Evolutionary conservation across 495 filamentous ascomycete genomes (phyloP), one percentile per base, ranked within the genome.

Genomic region (Lasiosphaeris hirsuta): DNA sequence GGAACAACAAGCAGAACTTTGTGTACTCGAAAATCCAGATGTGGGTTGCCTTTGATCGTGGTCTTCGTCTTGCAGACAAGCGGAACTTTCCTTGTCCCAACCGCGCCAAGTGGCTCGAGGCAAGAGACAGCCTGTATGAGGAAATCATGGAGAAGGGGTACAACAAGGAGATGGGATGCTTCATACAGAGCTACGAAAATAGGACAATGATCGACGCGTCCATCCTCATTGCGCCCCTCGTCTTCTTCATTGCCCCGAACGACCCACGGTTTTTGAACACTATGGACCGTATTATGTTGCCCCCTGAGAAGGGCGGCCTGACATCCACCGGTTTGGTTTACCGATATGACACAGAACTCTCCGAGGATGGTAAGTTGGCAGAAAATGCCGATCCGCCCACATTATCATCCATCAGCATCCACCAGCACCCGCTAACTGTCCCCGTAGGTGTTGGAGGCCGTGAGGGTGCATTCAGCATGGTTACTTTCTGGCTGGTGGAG

Each of bases 381-480:
- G 18, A 39, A 44, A n/a, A 14, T 41, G 38, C 44, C 37, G 2
- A 46, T 30, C 23, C 42, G 10, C 14, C n/a, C 30, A 17, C 8
- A 1, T 41, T 7, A 9, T 13, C 1, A 51, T 7, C 23, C 33
- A 41, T 38, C 7, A n/a, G 2, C 23, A 50, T 2, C n/a, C 2
- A 44, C 42, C 19, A 35, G 14, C 14, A 46, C n/a, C n/a, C n/a
- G n/a, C n/a, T n/a, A n/a, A n/a, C n/a, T 39, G 8, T 42, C 41
- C 57, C 23, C 23, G 23, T 59, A 88, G 86, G 86, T n/a, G 83
- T 90, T 4, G 84, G 84, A 37, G 87, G 87, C 17, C 75, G 81
- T 33, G 86, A 90, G 69, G 87, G 87, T n/a, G 85, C 86, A 15
- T 90, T 90, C 64, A 81, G 80, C 65, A 89, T 90, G 86, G 87